These are phyloP conservation scores for Ramaria sp. DNA, from an alignment of 768 basidiomycete species.

Conservation along the genomic window DNA sequence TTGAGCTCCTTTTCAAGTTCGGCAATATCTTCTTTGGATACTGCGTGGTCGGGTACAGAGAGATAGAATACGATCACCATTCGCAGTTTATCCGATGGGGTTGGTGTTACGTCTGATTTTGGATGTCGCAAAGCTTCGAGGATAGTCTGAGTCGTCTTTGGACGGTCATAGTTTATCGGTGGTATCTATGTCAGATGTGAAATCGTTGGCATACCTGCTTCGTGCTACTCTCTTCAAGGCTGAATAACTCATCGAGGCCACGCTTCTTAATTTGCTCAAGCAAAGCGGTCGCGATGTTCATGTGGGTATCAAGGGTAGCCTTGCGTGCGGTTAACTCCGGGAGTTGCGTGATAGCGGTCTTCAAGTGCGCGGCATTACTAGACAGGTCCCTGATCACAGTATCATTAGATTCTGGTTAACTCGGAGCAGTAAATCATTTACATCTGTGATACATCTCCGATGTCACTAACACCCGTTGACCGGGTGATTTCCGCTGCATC, in stretches of 20 bases:
- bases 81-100: slow-evolving; percentile 78
- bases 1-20: slow-evolving; percentile 86
- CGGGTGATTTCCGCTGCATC: slow-evolving; percentile 96
- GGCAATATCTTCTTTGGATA: slow-evolving; percentile 79
- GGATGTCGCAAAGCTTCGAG: slow-evolving; percentile 78
- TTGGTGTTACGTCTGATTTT: slow-evolving; percentile 54
- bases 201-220: slow-evolving; percentile 51
- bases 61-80: slow-evolving; percentile 94
- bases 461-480: slow-evolving; percentile 90
- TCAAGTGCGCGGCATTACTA: slow-evolving; percentile 87
- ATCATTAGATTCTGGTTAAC: slow-evolving; percentile 3
- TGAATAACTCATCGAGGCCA: slow-evolving; percentile 94
- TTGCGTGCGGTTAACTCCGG: slow-evolving; percentile 96
- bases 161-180: neutral
- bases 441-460: slow-evolving; percentile 93
- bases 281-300: slow-evolving; percentile 96
- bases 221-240: slow-evolving; percentile 81
- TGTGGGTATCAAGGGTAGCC: slow-evolving; percentile 93
- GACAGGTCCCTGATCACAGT: slow-evolving; percentile 60
- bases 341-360: slow-evolving; percentile 93
- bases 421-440: slow-evolving; percentile 27
- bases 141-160: slow-evolving; percentile 56
- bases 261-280: slow-evolving; percentile 93
- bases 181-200: neutral
- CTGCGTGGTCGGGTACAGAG: slow-evolving; percentile 66